Percentiles rank a stretch among this genome's conserved stretches.
Conservation (phyloP, 1,139 yeast genomes). For the Lodderomyces parapsilosis region DNA sequence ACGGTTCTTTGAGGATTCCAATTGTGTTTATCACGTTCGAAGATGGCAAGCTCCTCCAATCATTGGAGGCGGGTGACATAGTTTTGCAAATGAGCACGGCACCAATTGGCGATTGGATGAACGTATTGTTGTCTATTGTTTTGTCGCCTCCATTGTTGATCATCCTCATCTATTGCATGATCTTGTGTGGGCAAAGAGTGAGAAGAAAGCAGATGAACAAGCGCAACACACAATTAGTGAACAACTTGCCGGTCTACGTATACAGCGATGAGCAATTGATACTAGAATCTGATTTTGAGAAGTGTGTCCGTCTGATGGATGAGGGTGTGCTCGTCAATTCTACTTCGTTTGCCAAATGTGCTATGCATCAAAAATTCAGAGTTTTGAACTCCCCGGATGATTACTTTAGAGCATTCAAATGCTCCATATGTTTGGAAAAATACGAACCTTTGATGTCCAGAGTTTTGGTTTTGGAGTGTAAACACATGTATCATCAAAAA, state of each 20-base stretch:
- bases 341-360: not conserved
- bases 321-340: slow-evolving; percentile 4
- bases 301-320: slow-evolving; percentile 27
- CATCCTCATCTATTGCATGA: slow-evolving; percentile 31
- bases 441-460: slow-evolving; percentile 37
- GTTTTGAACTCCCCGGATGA: slow-evolving; percentile 34
- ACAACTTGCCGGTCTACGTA: slow-evolving; percentile 38
- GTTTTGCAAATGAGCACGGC: slow-evolving; percentile 30
- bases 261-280: slow-evolving; percentile 39
- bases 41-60: slow-evolving; percentile 26
- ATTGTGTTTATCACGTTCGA: slow-evolving; percentile 41
- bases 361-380: slow-evolving; percentile 11
- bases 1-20: slow-evolving; percentile 34
- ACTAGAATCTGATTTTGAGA: slow-evolving; percentile 23
- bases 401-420: slow-evolving; percentile 41
- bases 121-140: slow-evolving; percentile 39
- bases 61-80: slow-evolving; percentile 14
- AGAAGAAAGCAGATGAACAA: slow-evolving; percentile 28
- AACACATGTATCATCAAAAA: slow-evolving; percentile 44
- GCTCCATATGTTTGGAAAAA: slow-evolving; percentile 47
- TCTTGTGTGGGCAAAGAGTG: slow-evolving; percentile 32
- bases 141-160: slow-evolving; percentile 46
- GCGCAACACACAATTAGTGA: slow-evolving; percentile 35
- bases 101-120: slow-evolving; percentile 41
- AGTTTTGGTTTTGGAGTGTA: slow-evolving; percentile 43